Conservation (phyloP, 345 rosid species). For the Citrus hindsii region DNA sequence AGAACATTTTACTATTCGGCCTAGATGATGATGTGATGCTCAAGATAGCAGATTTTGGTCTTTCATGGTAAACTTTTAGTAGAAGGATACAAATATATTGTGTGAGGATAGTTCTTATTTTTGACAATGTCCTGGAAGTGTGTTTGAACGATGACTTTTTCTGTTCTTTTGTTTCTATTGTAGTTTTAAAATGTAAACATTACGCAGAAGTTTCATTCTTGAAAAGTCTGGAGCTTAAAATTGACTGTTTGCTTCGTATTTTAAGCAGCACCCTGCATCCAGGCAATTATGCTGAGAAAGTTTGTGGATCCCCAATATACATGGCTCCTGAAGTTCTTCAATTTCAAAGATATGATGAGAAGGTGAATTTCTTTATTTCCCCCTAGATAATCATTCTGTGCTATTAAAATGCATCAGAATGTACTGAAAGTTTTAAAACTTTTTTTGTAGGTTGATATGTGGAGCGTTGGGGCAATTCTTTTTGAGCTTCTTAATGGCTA, state of each 20-base stretch:
- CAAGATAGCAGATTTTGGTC: slow-evolving; percentile 68
- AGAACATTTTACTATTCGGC: slow-evolving; percentile 58
- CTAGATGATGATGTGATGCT: slow-evolving; percentile 40
- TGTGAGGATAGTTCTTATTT: neutral
- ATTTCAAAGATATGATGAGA: slow-evolving; percentile 60
- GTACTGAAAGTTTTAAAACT: neutral
- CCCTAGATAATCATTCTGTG: neutral
- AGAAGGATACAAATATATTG: neutral
- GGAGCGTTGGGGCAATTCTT: slow-evolving; percentile 69
- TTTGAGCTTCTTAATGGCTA: slow-evolving; percentile 70
- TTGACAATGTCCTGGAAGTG: neutral
- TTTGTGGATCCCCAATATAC: slow-evolving; percentile 63
- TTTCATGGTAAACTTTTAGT: slow-evolving; percentile 45
- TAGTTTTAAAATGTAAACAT: neutral
- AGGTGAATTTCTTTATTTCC: slow-evolving; percentile 34
- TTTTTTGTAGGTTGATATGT: slow-evolving; percentile 58
- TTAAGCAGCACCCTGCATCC: slow-evolving; percentile 38
- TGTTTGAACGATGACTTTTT: neutral
- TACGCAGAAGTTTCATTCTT: neutral
- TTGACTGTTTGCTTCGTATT: neutral
- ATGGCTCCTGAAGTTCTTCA: slow-evolving; percentile 84
- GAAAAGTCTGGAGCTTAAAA: neutral
- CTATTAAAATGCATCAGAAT: neutral
- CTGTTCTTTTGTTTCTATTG: neutral
- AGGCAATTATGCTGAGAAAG: slow-evolving; percentile 45